phyloP scores from a whole-genome alignment of 768 basidiomycete genomes.

The Termitomyces eurrhizus region DNA sequence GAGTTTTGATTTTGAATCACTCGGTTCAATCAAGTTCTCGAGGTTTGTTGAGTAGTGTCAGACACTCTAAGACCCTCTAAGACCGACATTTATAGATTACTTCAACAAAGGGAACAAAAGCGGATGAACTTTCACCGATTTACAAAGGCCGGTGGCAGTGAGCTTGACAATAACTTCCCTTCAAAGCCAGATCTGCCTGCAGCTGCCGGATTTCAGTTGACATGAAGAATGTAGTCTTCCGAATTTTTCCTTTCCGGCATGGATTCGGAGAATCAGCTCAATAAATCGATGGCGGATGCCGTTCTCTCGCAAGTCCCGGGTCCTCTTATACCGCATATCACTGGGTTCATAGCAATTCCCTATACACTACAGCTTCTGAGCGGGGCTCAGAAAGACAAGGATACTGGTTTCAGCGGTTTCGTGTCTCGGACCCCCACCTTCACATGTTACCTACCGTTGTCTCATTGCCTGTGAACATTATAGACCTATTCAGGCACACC shows the following conservation, averaged over 20 bases:
- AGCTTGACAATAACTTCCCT: neutral
- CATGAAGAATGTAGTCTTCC: conserved; percentile 13
- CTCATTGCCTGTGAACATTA: conserved; percentile 5
- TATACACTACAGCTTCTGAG: conserved; percentile 4
- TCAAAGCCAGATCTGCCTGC: conserved; percentile 1
- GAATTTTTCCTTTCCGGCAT: conserved; percentile 4
- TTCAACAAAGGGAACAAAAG: neutral
- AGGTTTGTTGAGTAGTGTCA: neutral
- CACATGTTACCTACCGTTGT: conserved; percentile 9
- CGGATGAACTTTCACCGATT: neutral
- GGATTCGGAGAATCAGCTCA: neutral
- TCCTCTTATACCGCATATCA: conserved; percentile 3
- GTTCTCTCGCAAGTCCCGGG: neutral
- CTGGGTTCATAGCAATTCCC: neutral
- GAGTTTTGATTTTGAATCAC: neutral
- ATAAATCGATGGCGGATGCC: conserved; percentile 3
- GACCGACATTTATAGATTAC: neutral
- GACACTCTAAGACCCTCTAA: neutral
- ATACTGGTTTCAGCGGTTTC: neutral
- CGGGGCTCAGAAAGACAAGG: neutral
- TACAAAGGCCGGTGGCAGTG: conserved; percentile 3
- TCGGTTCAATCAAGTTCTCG: too few relatives aligned
- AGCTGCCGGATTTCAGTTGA: conserved; percentile 3
- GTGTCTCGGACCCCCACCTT: conserved; percentile 9
- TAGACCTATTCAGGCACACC: conserved; percentile 1